A percentile compares a stretch with the other conserved stretches of the same genome.
Evolutionary conservation across 2,329 filamentous ascomycete genomes (phyloP).

Genomic region (Penicillium vulpinum): DNA sequence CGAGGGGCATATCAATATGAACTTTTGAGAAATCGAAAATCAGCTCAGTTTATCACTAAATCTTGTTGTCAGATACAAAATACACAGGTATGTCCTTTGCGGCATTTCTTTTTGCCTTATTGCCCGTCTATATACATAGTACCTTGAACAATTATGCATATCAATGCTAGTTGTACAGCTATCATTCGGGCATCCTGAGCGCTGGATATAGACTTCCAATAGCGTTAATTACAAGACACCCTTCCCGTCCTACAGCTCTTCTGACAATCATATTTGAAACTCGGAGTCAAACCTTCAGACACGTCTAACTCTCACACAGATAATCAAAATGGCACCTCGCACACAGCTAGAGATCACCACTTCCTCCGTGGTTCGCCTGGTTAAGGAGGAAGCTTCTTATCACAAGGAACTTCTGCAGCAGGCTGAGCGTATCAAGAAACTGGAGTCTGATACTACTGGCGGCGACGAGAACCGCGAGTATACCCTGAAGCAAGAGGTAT

Average conservation of each 20-base stretch:
- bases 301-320: slow-evolving; percentile 13
- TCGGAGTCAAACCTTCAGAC: too few species aligned
- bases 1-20: slow-evolving; percentile 16
- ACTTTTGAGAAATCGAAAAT: background rate
- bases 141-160: background rate
- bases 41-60: background rate
- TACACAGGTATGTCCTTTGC: background rate
- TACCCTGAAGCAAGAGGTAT: slow-evolving; percentile 81
- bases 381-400: slow-evolving; percentile 91
- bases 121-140: background rate
- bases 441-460: slow-evolving; percentile 65
- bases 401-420: slow-evolving; percentile 80
- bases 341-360: slow-evolving; percentile 83
- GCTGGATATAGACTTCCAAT: background rate
- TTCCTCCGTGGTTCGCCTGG: slow-evolving; percentile 73
- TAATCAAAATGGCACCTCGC: slow-evolving; percentile 67
- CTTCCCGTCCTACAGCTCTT: too few species aligned
- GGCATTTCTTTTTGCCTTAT: background rate
- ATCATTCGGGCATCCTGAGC: background rate
- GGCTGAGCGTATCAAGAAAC: slow-evolving; percentile 66
- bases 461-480: slow-evolving; percentile 78
- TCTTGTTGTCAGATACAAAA: background rate
- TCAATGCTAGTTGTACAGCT: background rate
- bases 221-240: background rate
- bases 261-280: background rate